Base-by-base conservation (phyloP, 371 early-diverging fungal species). In the Mortierella sp. region DNA sequence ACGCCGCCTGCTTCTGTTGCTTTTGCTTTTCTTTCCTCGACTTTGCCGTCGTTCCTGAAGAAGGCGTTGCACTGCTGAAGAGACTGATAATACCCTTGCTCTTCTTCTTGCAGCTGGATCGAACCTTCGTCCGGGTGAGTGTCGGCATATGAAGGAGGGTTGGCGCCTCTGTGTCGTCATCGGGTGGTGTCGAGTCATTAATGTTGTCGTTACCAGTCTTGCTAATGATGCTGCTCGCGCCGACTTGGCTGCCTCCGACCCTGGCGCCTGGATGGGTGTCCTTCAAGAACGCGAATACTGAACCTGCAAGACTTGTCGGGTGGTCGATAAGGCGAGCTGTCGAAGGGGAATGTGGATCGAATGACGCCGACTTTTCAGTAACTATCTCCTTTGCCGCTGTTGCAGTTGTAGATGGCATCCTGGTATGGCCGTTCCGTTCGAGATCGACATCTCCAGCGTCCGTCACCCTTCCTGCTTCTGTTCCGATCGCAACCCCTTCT, bases 221-320 rank as follows among this genome's bases (percentile, higher is more conserved):
- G 29, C 31, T 10, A 13, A 41, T 41, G 26, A 19, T 14, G 19
- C 34, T 55, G 19, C 19, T 34, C 1, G 58, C 19, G 6, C 58
- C 16, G 58, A 31, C 14, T 19, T 31, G 58, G 34, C 31, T 31
- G 16, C 16, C 7, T 19, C 31, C 31, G 34, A 19, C 19, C 2
- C 5, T 2, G 7, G 14, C 16, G n/a, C n/a, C n/a, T n/a, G 58
- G 58, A 2, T 29, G 4, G 58, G 22, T 41, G 10, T 71, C 75
- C 40, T 74, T 79, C 2, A 79, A 31, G 26, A 79, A 68, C 7
- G 75, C n/a, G 64, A 79, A 79, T 39, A 74, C 71, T 43, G 26
- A 13, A 31, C 31, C n/a, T 8, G 37, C 2, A 4, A 63, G 66
- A 41, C 52, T 10, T 45, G 66, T 8, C 19, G 45, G 31, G 58